Evolutionary conservation across 257 asterid genomes (phyloP).

Genomic region (Nicotiana tomentosiformis): DNA sequence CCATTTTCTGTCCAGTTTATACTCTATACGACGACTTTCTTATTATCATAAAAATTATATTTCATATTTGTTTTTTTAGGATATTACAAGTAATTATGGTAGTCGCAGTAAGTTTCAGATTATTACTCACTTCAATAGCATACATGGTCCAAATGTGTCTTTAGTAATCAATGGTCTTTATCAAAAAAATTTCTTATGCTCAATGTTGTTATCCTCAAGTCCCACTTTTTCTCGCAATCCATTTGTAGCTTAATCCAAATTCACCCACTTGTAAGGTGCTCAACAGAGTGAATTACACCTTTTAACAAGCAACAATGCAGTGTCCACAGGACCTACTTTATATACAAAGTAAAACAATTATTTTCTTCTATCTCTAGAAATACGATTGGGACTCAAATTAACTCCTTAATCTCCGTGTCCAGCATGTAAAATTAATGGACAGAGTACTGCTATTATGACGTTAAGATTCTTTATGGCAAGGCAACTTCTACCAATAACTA

Average conservation of each 20-base stretch:
- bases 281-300: not conserved
- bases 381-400: not conserved
- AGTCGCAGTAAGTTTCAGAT: not conserved
- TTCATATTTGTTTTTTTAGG: not conserved
- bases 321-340: not conserved
- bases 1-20: not conserved
- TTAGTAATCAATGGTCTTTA: not conserved
- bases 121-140: not conserved
- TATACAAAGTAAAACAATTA: not conserved
- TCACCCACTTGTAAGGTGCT: not conserved
- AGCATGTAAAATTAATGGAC: not conserved
- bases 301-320: not conserved
- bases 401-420: not conserved
- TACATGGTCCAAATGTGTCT: constrained; percentile 2
- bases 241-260: constrained; percentile 2
- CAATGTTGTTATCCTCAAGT: constrained; percentile 1
- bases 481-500: not conserved
- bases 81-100: not conserved
- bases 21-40: not conserved
- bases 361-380: not conserved
- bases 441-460: not conserved
- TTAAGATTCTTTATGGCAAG: not conserved
- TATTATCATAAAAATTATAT: not conserved
- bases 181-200: no score
- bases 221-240: not conserved